Conservation (phyloP, 2,329 filamentous ascomycete genomes). For the Aureobasidium vineae region DNA sequence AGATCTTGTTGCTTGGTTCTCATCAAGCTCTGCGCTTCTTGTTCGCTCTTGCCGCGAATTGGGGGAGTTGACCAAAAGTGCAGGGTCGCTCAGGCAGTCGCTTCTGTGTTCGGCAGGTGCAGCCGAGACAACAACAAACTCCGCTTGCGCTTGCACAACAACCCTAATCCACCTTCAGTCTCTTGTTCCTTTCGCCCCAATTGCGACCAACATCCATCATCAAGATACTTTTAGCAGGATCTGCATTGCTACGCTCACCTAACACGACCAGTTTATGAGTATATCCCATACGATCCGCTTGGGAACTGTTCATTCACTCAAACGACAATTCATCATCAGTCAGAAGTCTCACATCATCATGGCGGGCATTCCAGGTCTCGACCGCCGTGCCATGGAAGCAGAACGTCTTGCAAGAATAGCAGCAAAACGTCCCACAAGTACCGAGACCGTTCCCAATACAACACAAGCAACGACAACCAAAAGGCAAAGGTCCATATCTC, state of each 20-base stretch:
- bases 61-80: neutral
- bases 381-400: constrained; percentile 81
- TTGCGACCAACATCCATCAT: neutral
- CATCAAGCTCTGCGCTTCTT: too few relatives aligned
- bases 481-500: constrained; percentile 52
- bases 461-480: constrained; percentile 39
- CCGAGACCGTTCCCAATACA: constrained; percentile 36
- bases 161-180: neutral
- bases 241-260: neutral
- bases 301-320: neutral
- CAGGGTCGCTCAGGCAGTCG: neutral
- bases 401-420: constrained; percentile 70
- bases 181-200: neutral
- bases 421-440: constrained; percentile 38
- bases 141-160: constrained; percentile 6
- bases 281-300: neutral
- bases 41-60: neutral
- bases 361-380: constrained; percentile 54
- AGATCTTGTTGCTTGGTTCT: too few relatives aligned
- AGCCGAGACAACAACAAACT: neutral
- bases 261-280: neutral
- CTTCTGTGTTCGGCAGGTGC: neutral
- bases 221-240: neutral
- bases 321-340: neutral
- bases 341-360: neutral